A percentile compares a stretch with the other conserved stretches of the same genome.
Evolutionary conservation across 2,329 filamentous ascomycete species (phyloP).

Genomic region (Hypoxylon sp.): DNA sequence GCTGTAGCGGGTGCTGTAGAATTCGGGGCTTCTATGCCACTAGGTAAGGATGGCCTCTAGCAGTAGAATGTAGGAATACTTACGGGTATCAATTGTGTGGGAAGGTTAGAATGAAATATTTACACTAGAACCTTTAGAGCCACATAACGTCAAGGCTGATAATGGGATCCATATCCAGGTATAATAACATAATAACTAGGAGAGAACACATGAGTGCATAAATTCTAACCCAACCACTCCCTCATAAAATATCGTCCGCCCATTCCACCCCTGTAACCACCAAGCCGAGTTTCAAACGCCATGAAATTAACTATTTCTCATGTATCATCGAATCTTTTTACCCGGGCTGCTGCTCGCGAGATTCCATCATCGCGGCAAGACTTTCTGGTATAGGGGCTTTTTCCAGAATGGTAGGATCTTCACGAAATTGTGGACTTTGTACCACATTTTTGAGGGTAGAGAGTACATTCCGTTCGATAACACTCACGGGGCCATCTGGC

Average conservation of each 20-base stretch:
- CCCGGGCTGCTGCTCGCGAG: background rate
- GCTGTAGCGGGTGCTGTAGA: too few relatives aligned
- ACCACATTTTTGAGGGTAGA: slow-evolving; percentile 49
- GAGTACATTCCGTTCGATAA: slow-evolving; percentile 53
- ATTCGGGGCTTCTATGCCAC: too few relatives aligned
- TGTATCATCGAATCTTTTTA: background rate
- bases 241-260: slow-evolving; percentile 2
- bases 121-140: too few relatives aligned
- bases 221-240: slow-evolving; percentile 13
- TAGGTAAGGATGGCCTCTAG: too few relatives aligned
- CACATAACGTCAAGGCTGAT: background rate
- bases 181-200: background rate
- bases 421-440: slow-evolving; percentile 48
- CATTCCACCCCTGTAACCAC: background rate
- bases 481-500: slow-evolving; percentile 41
- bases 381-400: slow-evolving; percentile 45
- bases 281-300: slow-evolving; percentile 15
- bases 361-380: slow-evolving; percentile 20
- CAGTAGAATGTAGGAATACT: background rate
- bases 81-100: background rate
- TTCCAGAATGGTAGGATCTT: slow-evolving; percentile 51
- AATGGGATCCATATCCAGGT: background rate
- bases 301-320: background rate
- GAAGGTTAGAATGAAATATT: background rate
- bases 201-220: slow-evolving; percentile 6